Evolutionary conservation across 495 filamentous ascomycete genomes (phyloP), one percentile per base, ranked within the genome.

Genomic region (Aspergillus sclerotioniger): DNA sequence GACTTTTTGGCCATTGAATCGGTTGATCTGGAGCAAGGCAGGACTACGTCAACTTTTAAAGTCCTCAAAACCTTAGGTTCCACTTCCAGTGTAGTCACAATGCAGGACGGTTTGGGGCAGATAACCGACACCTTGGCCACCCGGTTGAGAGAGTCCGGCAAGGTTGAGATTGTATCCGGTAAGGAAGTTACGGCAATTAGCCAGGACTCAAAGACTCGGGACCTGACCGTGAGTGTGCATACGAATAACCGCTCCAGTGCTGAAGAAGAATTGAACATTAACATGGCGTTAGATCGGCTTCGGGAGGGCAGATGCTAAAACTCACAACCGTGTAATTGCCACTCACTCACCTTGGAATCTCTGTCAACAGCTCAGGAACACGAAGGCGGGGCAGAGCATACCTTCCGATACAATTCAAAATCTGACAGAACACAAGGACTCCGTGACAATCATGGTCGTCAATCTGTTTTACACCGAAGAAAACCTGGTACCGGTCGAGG

Each of bases 401-500:
- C 67, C 67, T 49, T 49, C 44, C 4, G 51, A 62, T 8, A 67
- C 69, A 1, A 69, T 72, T 43, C 28, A 54, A 39, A 53, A 63
- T 45, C 66, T 84, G 8, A 74, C 87, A 15, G 62, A 73, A 13
- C 65, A 79, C 39, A 80, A 85, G 39, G 80, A 82, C 51, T 82
- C 89, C 19, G 87, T 90, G 13, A 93, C 88, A 8, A 91, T 96
- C 43, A 91, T 90, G 84, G 88, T 92, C 5, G 87, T 98, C 43
- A 98, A 97, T 71, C 79, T 99, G 19, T 97, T 87, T 78, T 99
- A 85, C 66, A 67, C 75, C 6, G 78, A 82, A 20, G 82, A 86
- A 2, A 62, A 84, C 19, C 72, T 96, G 32, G 76, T 91, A 20
- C 80, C 77, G 3, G 77, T 82, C 13, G 71, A 74, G 33, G 94